Percentiles rank a stretch among this genome's conserved stretches.
These are phyloP conservation scores for Mycena crocata DNA, from an alignment of 768 basidiomycete genomes.

Conservation along the genomic window DNA sequence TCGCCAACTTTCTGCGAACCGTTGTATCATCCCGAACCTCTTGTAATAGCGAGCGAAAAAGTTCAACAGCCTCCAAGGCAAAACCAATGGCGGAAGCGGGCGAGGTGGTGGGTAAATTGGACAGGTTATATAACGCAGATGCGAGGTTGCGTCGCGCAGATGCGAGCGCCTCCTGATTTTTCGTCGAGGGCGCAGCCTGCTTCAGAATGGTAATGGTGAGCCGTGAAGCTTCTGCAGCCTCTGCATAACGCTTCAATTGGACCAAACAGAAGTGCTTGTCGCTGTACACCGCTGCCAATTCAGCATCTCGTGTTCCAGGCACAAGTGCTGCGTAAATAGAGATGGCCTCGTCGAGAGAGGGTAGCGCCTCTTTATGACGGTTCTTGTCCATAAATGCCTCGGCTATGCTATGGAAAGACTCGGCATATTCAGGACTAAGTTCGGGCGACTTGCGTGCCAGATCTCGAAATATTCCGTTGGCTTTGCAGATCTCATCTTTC, in stretches of 20 bases:
- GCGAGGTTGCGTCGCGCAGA: background rate
- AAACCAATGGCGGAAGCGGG: background rate
- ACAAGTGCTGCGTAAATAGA: background rate
- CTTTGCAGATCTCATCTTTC: background rate
- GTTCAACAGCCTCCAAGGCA: conserved; percentile 1
- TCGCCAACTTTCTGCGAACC: background rate
- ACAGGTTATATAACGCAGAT: background rate
- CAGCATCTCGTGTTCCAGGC: background rate
- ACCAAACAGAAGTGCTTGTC: background rate
- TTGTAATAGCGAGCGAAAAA: background rate
- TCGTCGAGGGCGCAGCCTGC: background rate
- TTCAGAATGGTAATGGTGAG: background rate
- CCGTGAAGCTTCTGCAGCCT: background rate
- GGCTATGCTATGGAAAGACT: conserved; percentile 4
- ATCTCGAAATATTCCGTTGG: background rate
- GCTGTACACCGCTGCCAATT: background rate
- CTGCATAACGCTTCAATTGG: background rate
- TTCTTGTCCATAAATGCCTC: background rate
- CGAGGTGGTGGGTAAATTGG: background rate
- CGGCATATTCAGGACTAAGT: conserved; percentile 8
- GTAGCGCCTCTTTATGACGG: background rate
- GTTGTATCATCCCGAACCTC: background rate
- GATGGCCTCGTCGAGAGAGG: background rate
- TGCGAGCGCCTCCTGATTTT: background rate
- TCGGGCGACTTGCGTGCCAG: background rate